Conservation (phyloP, 2,329 filamentous ascomycete species). For the Dendryphion nanum region DNA sequence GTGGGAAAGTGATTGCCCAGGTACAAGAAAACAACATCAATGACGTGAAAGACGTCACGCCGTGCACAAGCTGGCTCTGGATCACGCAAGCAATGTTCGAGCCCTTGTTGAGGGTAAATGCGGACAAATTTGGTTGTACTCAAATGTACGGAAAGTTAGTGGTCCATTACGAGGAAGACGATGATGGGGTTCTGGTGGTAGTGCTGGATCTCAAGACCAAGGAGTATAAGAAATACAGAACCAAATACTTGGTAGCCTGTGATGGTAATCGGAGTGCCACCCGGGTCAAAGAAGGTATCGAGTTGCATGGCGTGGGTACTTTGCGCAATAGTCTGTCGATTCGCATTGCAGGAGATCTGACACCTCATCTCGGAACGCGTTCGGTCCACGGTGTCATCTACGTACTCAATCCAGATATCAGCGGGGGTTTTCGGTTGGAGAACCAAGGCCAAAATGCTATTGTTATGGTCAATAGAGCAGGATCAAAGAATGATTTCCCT, state of each 20-base stretch:
- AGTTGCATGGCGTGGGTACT: neutral
- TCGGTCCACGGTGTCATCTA: neutral
- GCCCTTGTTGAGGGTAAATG: neutral
- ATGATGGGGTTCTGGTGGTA: neutral
- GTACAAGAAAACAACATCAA: neutral
- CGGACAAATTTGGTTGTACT: neutral
- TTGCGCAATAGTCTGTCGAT: neutral
- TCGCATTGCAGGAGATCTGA: neutral
- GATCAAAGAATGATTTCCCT: neutral
- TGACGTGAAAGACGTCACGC: neutral
- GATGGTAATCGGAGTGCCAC: neutral
- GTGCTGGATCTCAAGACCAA: neutral
- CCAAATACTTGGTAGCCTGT: neutral
- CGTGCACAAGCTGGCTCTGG: neutral
- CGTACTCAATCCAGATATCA: neutral
- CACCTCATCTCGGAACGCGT: neutral
- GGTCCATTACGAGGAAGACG: constrained; percentile 1
- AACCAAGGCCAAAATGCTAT: neutral
- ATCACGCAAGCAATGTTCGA: neutral
- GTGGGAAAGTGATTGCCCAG: neutral
- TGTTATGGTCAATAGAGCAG: neutral
- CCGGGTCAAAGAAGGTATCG: neutral
- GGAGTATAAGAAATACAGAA: constrained; percentile 1
- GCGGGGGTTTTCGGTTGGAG: neutral
- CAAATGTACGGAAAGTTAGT: neutral